phyloP scores from a whole-genome alignment of 768 basidiomycete species.

The Aureoboletus auriporus region DNA sequence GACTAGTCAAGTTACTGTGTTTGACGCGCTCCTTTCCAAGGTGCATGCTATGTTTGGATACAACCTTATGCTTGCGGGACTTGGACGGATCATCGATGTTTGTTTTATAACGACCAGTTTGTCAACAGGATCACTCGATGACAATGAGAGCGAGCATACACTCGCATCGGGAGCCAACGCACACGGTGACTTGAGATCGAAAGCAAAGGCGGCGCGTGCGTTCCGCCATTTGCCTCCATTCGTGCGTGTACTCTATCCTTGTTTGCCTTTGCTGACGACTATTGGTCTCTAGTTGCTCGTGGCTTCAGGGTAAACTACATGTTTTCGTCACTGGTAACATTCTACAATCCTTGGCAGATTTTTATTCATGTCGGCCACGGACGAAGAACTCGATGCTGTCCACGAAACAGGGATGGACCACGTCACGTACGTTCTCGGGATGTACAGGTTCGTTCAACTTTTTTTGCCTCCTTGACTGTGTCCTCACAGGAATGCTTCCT shows the following conservation, averaged over 20 bases:
- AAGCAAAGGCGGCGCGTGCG: conserved; percentile 44
- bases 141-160: conserved; percentile 67
- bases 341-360: conserved; percentile 39
- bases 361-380: conserved; percentile 90
- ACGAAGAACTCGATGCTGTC: conserved; percentile 78
- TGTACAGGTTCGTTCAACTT: conserved; percentile 57
- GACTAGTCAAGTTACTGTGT: not conserved
- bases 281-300: conserved; percentile 54
- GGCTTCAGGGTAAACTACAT: conserved; percentile 55
- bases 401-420: conserved; percentile 80
- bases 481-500: conserved; percentile 30
- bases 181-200: conserved; percentile 16
- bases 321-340: not conserved
- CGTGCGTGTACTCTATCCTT: conserved; percentile 45
- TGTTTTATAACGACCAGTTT: conserved; percentile 59
- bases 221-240: conserved; percentile 90
- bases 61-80: conserved; percentile 79
- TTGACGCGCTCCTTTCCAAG: conserved; percentile 31
- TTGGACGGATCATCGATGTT: conserved; percentile 77
- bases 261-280: conserved; percentile 2
- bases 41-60: conserved; percentile 84
- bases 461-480: not conserved
- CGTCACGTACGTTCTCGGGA: conserved; percentile 83
- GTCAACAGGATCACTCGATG: conserved; percentile 31
- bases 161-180: conserved; percentile 38